Conservation (phyloP, 208 protist genomes). For the Leishmania lainsoni region DNA sequence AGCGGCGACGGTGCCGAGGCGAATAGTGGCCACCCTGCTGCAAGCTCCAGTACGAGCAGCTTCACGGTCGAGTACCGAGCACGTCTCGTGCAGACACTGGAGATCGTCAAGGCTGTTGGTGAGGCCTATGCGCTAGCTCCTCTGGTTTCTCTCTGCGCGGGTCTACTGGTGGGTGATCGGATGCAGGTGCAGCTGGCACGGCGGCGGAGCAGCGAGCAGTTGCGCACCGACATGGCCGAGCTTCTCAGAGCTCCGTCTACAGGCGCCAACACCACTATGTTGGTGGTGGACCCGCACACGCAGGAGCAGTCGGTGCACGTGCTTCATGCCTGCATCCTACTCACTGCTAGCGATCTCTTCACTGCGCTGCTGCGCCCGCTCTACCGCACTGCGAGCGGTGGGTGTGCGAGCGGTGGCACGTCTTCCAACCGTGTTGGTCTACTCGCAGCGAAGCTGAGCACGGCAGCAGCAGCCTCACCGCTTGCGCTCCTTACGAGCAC, state of each 20-base stretch:
- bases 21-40: not conserved
- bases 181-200: conserved; percentile 42
- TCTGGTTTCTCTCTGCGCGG: conserved; percentile 51
- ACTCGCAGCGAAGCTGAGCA: conserved; percentile 60
- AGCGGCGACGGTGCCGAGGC: conserved; percentile 7
- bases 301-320: conserved; percentile 56
- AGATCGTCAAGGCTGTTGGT: conserved; percentile 42
- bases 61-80: conserved; percentile 24
- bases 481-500: conserved; percentile 28
- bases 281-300: conserved; percentile 85
- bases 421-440: conserved; percentile 52
- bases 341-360: conserved; percentile 67
- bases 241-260: conserved; percentile 33
- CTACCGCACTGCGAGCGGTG: conserved; percentile 29
- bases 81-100: conserved; percentile 30
- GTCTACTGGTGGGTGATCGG: conserved; percentile 42
- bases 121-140: conserved; percentile 52
- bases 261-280: conserved; percentile 64
- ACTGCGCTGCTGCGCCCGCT: conserved; percentile 74
- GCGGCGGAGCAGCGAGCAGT: conserved; percentile 37
- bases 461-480: conserved; percentile 24
- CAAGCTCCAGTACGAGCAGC: conserved; percentile 2
- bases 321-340: conserved; percentile 71
- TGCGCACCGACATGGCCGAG: conserved; percentile 59
- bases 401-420: conserved; percentile 3